Base-by-base conservation (phyloP, 2,329 filamentous ascomycete species). In the Penicillium psychrosexuale region DNA sequence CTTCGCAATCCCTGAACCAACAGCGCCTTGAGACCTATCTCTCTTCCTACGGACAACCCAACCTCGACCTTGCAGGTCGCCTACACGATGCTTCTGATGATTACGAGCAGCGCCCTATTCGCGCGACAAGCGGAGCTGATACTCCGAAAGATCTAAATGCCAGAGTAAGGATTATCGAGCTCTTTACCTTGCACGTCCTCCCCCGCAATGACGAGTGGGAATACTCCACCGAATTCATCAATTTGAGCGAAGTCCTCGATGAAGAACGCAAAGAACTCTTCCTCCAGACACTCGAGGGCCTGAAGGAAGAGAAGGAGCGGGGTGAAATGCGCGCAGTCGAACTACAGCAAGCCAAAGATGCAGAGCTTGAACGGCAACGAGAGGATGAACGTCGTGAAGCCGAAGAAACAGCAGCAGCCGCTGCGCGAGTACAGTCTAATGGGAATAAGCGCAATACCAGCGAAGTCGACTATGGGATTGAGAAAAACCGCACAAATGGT, bases 111-210 rank as follows among this genome's bases (percentile, higher is more conserved):
- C 73, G 59, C 45, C 75, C 66, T 57, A 67, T 73, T 31, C 69
- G 69, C 5, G 64, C 63, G 74, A 67, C 68, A 5, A 84, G 82
- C 56, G 90, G 90, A 55, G 86, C 91, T 38, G 86, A 91, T 68
- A 95, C 91, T 0, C 91, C 91, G 0, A 85, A 90, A 59, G 91
- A 96, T 69, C 83, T 96, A 34, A 87, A 89, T 63, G 86, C 90
- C 5, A 84, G 91, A 43, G 86, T 97, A 60, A 96, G 95, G 77
- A 89, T 99, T 39, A 84, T 99, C 47, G 94, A 99, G 75, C 81
- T 99, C 8, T 99, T 97, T 72, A 95, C 91, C 1, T 82, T 99
- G 5, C 94, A 99, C 69, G 90, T 97, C 8, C 84, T 99, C n/a
- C 86, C 93, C 5, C 84, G 91, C 50, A 97, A 97, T 65, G 86